Conservation (phyloP, 805 yeast genomes). For the Kodamaea lidongshanica region DNA sequence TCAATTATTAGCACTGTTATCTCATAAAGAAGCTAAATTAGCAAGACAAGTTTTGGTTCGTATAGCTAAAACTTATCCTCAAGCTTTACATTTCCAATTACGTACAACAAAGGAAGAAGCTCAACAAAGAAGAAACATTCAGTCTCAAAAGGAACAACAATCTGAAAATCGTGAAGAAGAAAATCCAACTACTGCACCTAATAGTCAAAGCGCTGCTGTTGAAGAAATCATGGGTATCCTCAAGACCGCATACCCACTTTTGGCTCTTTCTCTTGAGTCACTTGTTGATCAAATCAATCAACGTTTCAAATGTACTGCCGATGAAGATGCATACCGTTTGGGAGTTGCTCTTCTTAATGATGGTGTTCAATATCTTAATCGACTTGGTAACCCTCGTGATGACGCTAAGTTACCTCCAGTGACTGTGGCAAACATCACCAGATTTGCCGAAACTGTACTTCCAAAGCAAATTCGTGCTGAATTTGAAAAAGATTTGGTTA, state of each 20-base stretch:
- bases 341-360: slow-evolving; percentile 90
- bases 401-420: slow-evolving; percentile 86
- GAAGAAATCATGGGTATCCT: slow-evolving; percentile 89
- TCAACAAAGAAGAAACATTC: slow-evolving; percentile 72
- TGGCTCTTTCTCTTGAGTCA: slow-evolving; percentile 89
- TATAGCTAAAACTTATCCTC: slow-evolving; percentile 96
- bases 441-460: slow-evolving; percentile 88
- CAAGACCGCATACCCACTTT: slow-evolving; percentile 91
- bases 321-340: slow-evolving; percentile 91
- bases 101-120: slow-evolving; percentile 94
- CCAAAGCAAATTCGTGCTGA: slow-evolving; percentile 86
- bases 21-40: slow-evolving; percentile 84
- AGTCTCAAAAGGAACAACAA: slow-evolving; percentile 6
- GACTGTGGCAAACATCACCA: slow-evolving; percentile 79
- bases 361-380: slow-evolving; percentile 83
- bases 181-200: slow-evolving; percentile 32
- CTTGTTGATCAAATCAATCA: slow-evolving; percentile 93
- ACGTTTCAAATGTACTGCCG: slow-evolving; percentile 87
- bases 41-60: slow-evolving; percentile 83
- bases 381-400: slow-evolving; percentile 80
- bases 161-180: slow-evolving; percentile 3
- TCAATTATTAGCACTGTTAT: slow-evolving; percentile 79
- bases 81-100: slow-evolving; percentile 92
- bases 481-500: slow-evolving; percentile 86
- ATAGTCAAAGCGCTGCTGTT: too few relatives aligned